Evolutionary conservation across 2,329 filamentous ascomycete genomes (phyloP).

Genomic region (Teratosphaeria nubilosa): DNA sequence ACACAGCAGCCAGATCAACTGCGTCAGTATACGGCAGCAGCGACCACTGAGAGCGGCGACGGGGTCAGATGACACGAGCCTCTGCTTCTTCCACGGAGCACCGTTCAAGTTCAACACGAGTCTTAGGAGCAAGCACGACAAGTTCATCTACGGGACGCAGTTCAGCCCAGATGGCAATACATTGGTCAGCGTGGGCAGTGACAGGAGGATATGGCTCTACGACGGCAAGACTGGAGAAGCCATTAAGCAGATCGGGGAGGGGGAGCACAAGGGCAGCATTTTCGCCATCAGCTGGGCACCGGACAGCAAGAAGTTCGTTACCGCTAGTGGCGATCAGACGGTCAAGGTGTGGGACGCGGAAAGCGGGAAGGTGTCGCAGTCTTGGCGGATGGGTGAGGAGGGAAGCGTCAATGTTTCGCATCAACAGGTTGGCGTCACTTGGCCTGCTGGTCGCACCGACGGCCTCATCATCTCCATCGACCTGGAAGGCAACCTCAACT

Average conservation of each 20-base stretch:
- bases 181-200: constrained; percentile 84
- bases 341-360: constrained; percentile 91
- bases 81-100: constrained; percentile 87
- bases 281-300: constrained; percentile 84
- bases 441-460: constrained; percentile 72
- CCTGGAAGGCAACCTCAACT: constrained; percentile 80
- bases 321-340: constrained; percentile 86
- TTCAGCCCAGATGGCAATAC: constrained; percentile 81
- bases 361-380: constrained; percentile 63
- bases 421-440: constrained; percentile 91
- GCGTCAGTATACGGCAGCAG: constrained; percentile 79
- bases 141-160: constrained; percentile 77
- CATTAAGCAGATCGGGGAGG: constrained; percentile 65
- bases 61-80: constrained; percentile 76
- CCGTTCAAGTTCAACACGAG: constrained; percentile 96
- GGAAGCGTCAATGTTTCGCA: constrained; percentile 61
- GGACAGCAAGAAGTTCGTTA: constrained; percentile 78
- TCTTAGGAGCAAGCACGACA: constrained; percentile 66
- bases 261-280: constrained; percentile 79
- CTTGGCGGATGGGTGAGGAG: constrained; percentile 74
- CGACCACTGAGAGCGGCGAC: constrained; percentile 86
- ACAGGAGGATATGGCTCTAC: constrained; percentile 85
- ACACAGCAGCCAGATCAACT: constrained; percentile 83
- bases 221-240: constrained; percentile 91
- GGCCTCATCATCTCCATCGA: constrained; percentile 84